Evolutionary conservation across 2,329 filamentous ascomycete genomes (phyloP), one percentile per base, ranked within the genome.

Genomic region (Lecanosticta acicola): DNA sequence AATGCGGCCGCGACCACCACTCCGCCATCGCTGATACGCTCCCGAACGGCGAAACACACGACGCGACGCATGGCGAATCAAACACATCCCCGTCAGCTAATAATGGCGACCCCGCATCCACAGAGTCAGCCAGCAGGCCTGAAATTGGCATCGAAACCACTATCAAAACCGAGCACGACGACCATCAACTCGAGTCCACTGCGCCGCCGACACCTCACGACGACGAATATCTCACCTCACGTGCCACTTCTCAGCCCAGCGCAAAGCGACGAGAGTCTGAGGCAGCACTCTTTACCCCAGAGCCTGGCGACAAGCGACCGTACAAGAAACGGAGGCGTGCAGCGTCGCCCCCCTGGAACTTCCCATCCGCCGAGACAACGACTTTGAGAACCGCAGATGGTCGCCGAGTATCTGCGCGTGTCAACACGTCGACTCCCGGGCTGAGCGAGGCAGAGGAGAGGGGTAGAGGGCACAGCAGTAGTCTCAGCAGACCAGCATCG

Each of bases 271-370:
- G 55, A 32, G 59, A 62, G 46, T 59, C 58, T 16, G 54, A 57
- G 40, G 53, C 50, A 21, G 47, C 50, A 7, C 50, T 56, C 43
- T 48, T 45, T n/a, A 47, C 42, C 34, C 47, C 43, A 10, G 51
- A 53, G 37, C 33, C 41, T 10, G 35, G 24, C 26, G 45, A 50
- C 14, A 41, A 45, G 35, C 40, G 38, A 17, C 45, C 66, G 19
- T 66, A 73, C 13, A 89, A 89, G 67, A 80, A 84, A 63, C 81
- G 81, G 51, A 81, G 81, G 63, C 65, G 61, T 11, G 53, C 39
- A 16, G 46, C 49, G 8, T 61, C 57, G 18, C 62, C 62, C 13
- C 62, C 62, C 33, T 65, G 62, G 61, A 57, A 62, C 40, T 65
- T 64, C 43, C 55, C 56, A 3, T 56, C 54, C 4, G 62, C 56